A percentile compares a stretch with the other conserved stretches of the same genome.
These are phyloP conservation scores for Solanum hybrid DNA, from an alignment of 305 asterid species.

Conservation along the genomic window DNA sequence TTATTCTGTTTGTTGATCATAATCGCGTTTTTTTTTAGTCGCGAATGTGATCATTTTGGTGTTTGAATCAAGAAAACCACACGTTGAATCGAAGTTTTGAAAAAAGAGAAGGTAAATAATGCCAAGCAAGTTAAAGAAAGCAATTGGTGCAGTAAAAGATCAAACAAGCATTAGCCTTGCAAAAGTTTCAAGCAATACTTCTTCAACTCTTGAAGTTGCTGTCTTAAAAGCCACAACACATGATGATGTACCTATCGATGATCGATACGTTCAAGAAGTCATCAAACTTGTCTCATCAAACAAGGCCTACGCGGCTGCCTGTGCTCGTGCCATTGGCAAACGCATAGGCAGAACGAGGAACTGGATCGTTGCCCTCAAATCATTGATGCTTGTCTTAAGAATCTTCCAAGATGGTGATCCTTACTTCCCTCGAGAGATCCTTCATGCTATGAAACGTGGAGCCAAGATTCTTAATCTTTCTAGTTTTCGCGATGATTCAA, in stretches of 20 bases:
- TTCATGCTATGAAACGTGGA: conserved; percentile 76
- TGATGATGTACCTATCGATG: conserved; percentile 56
- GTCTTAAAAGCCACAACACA: conserved; percentile 81
- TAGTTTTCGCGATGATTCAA: conserved; percentile 60
- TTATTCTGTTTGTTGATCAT: neutral
- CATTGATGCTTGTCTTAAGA: conserved; percentile 62
- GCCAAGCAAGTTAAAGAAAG: conserved; percentile 78
- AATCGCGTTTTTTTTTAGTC: neutral
- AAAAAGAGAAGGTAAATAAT: conserved; percentile 13
- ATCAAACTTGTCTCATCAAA: conserved; percentile 57
- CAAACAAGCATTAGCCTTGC: conserved; percentile 84
- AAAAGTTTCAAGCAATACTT: conserved; percentile 53
- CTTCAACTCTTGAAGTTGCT: conserved; percentile 57
- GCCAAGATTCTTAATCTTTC: conserved; percentile 73
- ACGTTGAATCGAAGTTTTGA: neutral
- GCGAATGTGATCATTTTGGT: neutral
- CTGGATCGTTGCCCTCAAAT: conserved; percentile 71
- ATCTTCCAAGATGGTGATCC: conserved; percentile 86
- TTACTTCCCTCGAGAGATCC: conserved; percentile 78
- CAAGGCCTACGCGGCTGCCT: conserved; percentile 58
- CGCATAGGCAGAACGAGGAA: conserved; percentile 71
- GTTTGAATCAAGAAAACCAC: neutral
- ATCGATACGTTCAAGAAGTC: conserved; percentile 41
- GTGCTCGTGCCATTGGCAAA: conserved; percentile 74
- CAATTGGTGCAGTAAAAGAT: conserved; percentile 82